Evolutionary conservation across 768 basidiomycete genomes (phyloP), one percentile per base, ranked within the genome.

Genomic region (Rhizopogon roseolus): DNA sequence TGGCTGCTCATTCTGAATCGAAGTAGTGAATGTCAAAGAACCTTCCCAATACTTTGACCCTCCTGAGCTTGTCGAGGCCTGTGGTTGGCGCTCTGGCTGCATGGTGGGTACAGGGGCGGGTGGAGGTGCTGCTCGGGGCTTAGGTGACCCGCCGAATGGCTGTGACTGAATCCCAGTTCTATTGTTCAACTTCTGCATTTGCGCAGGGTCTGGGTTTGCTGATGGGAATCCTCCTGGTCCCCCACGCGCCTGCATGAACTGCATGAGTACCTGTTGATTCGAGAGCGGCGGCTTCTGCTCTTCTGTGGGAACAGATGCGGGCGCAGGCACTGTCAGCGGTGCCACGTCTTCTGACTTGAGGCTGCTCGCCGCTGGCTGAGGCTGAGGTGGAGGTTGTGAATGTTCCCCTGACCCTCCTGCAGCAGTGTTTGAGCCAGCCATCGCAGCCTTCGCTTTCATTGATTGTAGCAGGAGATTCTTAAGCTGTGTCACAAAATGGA

Each of bases 121-220:
- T 8, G 19, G 46, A 36, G 17, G 32, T 14, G 46, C 46, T 48
- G 32, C n/a, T 36, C 46, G 19, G 43, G 41, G 50, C 17, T 60
- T 67, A 38, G 57, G 55, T 19, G 55, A 49, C 40, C 51, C 49
- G 44, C 57, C 60, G 32, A 56, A 53, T 40, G 14, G 50, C 50
- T 59, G 68, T 11, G 70, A 56, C 5, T 59, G 61, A 14, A 67
- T 61, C 27, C 70, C 70, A 52, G 73, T 74, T 62, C 77, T 77
- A 46, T 83, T 81, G 5, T 72, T 60, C 58, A 76, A 54, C 57
- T 79, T 81, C 53, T 77, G 76, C 71, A 80, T 75, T 57, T 80
- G 82, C 28, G 69, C 60, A 4, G 62, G n/a, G n/a, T 56, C 61
- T 11, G 67, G 51, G 25, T 49, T 37, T 29, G 17, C 49, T 27